A percentile compares a stretch with the other conserved stretches of the same genome.
phyloP scores from a whole-genome alignment of 192 early-diverging fungal species.

The Coemansia sp. region DNA sequence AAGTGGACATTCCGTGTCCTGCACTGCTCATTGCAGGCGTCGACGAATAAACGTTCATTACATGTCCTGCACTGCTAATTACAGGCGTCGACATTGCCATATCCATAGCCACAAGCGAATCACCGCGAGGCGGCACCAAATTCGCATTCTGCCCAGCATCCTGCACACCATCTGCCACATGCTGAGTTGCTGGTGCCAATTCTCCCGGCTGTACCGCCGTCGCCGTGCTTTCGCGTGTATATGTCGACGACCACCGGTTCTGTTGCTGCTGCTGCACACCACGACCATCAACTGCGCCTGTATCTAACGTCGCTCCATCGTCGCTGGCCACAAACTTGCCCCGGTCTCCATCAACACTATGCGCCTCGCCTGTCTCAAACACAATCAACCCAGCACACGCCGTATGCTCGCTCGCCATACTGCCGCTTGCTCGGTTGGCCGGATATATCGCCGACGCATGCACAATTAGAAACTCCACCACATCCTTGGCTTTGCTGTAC shows the following conservation, averaged over 20 bases:
- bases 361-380: conserved; percentile 12
- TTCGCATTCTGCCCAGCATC: not conserved
- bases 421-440: not conserved
- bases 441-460: conserved; percentile 35
- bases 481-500: conserved; percentile 72
- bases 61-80: not conserved
- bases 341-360: conserved; percentile 7
- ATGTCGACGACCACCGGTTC: conserved; percentile 27
- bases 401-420: not conserved
- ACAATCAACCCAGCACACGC: conserved; percentile 31
- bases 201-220: conserved; percentile 20
- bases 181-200: not conserved
- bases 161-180: not conserved
- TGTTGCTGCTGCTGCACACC: conserved; percentile 1
- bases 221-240: conserved; percentile 19
- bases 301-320: conserved; percentile 26
- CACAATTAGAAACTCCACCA: conserved; percentile 73
- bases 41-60: not conserved
- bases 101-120: conserved; percentile 26
- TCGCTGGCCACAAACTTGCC: conserved; percentile 26
- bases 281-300: not conserved
- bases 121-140: conserved; percentile 31
- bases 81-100: conserved; percentile 39
- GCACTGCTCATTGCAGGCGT: not conserved
- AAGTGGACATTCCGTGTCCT: not conserved